Conservation (phyloP, 768 basidiomycete genomes). For the Leccinellum rugosiceps region DNA sequence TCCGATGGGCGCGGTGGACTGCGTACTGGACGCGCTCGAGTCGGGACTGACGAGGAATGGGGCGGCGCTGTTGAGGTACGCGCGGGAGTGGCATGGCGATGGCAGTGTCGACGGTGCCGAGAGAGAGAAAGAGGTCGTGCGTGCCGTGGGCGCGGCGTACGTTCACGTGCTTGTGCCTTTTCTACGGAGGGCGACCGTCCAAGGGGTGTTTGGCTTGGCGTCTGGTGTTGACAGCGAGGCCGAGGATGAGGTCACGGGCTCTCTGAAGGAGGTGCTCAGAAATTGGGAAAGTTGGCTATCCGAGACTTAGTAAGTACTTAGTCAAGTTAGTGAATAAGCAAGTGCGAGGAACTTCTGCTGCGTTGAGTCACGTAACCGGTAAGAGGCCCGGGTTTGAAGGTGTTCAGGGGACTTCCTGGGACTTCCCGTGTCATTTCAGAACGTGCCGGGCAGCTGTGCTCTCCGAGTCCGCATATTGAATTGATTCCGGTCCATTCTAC, state of each 20-base stretch:
- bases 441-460: neutral
- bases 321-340: neutral
- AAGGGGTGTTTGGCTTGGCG: conserved; percentile 64
- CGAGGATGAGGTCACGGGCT: neutral
- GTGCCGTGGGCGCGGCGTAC: conserved; percentile 56
- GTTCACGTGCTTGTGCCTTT: conserved; percentile 67
- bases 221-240: conserved; percentile 13
- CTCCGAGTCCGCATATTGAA: neutral
- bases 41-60: conserved; percentile 46
- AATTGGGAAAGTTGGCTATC: conserved; percentile 32
- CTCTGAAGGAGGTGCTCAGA: conserved; percentile 9
- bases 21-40: conserved; percentile 52
- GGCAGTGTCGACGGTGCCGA: neutral
- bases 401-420: neutral
- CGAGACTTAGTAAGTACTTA: conserved; percentile 1
- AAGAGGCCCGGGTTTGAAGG: neutral
- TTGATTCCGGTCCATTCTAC: neutral
- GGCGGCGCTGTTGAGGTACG: conserved; percentile 45
- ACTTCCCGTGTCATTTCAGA: neutral
- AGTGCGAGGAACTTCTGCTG: too few relatives aligned
- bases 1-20: conserved; percentile 54
- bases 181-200: conserved; percentile 60
- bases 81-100: conserved; percentile 36
- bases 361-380: neutral
- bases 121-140: conserved; percentile 36